Evolutionary conservation across 352 stramenopile genomes (phyloP).

Genomic region (Phytophthora lateralis): DNA sequence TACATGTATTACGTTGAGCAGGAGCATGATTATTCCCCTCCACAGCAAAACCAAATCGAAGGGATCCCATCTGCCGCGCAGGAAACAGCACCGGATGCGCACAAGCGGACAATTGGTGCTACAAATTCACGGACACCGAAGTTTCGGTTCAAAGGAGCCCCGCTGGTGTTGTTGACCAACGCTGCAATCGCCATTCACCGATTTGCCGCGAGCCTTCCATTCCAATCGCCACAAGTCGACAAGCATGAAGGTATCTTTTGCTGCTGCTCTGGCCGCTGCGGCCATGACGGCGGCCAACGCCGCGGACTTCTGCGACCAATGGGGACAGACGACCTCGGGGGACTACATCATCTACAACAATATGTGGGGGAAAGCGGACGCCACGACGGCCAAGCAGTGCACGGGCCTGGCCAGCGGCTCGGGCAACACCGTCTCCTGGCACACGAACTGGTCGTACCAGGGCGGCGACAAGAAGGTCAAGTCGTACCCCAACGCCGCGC

Average conservation of each 20-base stretch:
- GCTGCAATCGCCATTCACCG: slow-evolving; percentile 14
- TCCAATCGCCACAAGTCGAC: slow-evolving; percentile 13
- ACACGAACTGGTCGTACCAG: slow-evolving; percentile 47
- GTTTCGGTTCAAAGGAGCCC: neutral
- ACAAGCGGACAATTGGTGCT: slow-evolving; percentile 4
- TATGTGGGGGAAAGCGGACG: slow-evolving; percentile 32
- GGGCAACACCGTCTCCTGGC: slow-evolving; percentile 43
- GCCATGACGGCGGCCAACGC: slow-evolving; percentile 19
- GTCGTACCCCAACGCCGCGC: slow-evolving; percentile 49
- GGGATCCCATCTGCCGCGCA: slow-evolving; percentile 26
- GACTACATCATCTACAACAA: slow-evolving; percentile 65
- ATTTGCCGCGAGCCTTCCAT: slow-evolving; percentile 22
- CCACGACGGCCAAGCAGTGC: slow-evolving; percentile 40
- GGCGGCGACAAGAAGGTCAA: slow-evolving; percentile 43
- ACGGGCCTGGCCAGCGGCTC: slow-evolving; percentile 38
- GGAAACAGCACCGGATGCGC: slow-evolving; percentile 8
- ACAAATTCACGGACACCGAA: slow-evolving; percentile 9
- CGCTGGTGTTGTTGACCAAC: slow-evolving; percentile 18
- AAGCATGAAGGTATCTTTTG: slow-evolving; percentile 38
- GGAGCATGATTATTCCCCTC: neutral
- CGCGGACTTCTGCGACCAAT: slow-evolving; percentile 45
- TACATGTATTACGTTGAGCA: neutral
- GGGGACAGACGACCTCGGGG: slow-evolving; percentile 32
- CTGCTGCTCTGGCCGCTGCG: slow-evolving; percentile 26
- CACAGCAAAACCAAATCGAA: neutral